Evolutionary conservation across 2,329 filamentous ascomycete genomes (phyloP), one percentile per base, ranked within the genome.

Genomic region (Pestalotiopsis sp.): DNA sequence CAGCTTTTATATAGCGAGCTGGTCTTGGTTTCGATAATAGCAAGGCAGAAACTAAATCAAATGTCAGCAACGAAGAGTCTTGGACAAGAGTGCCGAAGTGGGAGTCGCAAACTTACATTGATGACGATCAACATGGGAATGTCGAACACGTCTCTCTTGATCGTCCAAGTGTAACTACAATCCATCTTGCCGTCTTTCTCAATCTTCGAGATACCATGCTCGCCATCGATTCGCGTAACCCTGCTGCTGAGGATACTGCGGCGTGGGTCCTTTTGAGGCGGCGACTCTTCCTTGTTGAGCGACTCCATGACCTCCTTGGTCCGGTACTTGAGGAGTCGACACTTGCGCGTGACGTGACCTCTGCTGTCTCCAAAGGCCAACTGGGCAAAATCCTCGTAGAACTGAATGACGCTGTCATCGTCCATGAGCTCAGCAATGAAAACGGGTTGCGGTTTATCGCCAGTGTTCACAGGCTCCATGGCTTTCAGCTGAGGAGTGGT

Each of bases 101-200:
- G 7, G 7, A 23, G 31, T 13, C 6, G 23, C 31, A 66, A 9
- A 91, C 95, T 91, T 80, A 98, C 96, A 83, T 98, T 98, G 85
- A 98, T 95, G 77, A 98, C 93, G 80, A 98, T 97, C 83, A 98
- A 86, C 94, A 98, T 97, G 25, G 96, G 96, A 80, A 98, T 97
- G 82, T 98, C 95, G 83, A 98, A 98, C 55, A 96, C 93, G 80
- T 99, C 96, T 71, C 95, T 88, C 83, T 97, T 97, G 71, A 98
- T 95, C 71, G 93, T 95, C 95, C 95, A 98, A 83, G 93, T 97
- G 82, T 97, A 97, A 75, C 93, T 94, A 83, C 95, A 98, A 78
- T 97, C 93, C 68, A 98, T 92, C 81, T 96, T 95, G 66, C 95
- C 95, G 76, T 97, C 94, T 77, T 90, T 92, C 76, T 93, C 93